phyloP scores from a whole-genome alignment of 305 asterid species.

The Fraxinus sp. region DNA sequence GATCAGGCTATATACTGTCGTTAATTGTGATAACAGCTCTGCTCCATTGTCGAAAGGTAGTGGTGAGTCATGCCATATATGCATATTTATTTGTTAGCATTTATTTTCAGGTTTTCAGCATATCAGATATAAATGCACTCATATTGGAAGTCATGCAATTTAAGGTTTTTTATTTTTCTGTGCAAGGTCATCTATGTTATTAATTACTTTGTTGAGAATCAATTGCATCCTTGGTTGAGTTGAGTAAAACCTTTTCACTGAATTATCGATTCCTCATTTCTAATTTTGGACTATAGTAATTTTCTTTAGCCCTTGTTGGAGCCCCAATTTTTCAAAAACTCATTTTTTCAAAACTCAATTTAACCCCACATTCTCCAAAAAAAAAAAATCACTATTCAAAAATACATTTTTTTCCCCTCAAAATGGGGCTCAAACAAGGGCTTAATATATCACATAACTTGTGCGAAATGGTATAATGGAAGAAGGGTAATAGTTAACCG shows the following conservation, averaged over 20 bases:
- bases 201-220: neutral
- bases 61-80: constrained; percentile 35
- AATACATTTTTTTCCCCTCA: neutral
- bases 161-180: neutral
- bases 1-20: constrained; percentile 86
- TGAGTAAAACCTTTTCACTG: neutral
- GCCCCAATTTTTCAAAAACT: neutral
- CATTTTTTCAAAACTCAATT: neutral
- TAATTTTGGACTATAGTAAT: neutral
- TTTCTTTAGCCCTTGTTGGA: neutral
- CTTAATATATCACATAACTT: neutral
- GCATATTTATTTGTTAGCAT: neutral
- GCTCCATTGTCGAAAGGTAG: constrained; percentile 18
- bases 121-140: neutral
- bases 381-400: neutral
- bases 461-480: neutral
- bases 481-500: neutral
- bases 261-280: neutral
- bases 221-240: neutral
- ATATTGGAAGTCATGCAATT: neutral
- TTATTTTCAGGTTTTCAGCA: neutral
- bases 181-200: neutral
- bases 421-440: neutral
- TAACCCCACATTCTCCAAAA: neutral
- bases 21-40: constrained; percentile 31